phyloP scores from a whole-genome alignment of 2,329 filamentous ascomycete species.

The Fusarium oligoseptatum region DNA sequence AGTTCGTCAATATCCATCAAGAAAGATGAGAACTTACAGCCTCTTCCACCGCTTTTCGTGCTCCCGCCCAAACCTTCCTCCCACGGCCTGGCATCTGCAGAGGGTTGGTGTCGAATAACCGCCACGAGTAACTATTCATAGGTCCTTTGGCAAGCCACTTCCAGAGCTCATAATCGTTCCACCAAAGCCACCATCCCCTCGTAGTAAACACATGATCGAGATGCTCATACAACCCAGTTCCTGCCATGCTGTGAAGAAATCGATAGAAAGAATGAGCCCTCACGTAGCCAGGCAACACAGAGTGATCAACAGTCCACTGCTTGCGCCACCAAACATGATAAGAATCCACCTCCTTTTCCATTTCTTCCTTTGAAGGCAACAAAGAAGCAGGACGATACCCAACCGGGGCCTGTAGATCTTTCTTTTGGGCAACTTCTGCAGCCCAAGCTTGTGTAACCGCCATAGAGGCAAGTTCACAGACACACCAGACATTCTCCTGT shows the following conservation, averaged over 20 bases:
- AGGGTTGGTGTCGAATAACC: not conserved
- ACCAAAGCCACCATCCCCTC: conserved; percentile 10
- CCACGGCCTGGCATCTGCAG: not conserved
- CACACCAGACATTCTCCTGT: conserved; percentile 10
- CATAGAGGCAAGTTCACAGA: not conserved
- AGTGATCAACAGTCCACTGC: not conserved
- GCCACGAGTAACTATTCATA: conserved; percentile 4
- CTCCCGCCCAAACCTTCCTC: not conserved
- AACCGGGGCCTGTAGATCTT: rapidly evolving
- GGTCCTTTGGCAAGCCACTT: not conserved
- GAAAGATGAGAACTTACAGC: not conserved
- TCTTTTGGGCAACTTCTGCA: not conserved
- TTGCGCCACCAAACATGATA: conserved; percentile 10
- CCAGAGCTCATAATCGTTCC: conserved; percentile 1
- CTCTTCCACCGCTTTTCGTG: not conserved
- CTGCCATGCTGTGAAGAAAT: not conserved
- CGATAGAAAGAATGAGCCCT: not conserved
- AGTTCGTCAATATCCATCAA: not conserved
- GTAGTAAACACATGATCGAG: not conserved
- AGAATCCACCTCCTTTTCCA: not conserved
- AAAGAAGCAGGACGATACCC: not conserved
- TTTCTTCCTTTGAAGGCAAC: not conserved
- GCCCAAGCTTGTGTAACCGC: conserved; percentile 6
- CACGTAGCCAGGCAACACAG: not conserved
- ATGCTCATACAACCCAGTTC: not conserved